A percentile compares a stretch with the other conserved stretches of the same genome.
Conservation (phyloP, 768 basidiomycete genomes). For the Rhizopogon roseolus region DNA sequence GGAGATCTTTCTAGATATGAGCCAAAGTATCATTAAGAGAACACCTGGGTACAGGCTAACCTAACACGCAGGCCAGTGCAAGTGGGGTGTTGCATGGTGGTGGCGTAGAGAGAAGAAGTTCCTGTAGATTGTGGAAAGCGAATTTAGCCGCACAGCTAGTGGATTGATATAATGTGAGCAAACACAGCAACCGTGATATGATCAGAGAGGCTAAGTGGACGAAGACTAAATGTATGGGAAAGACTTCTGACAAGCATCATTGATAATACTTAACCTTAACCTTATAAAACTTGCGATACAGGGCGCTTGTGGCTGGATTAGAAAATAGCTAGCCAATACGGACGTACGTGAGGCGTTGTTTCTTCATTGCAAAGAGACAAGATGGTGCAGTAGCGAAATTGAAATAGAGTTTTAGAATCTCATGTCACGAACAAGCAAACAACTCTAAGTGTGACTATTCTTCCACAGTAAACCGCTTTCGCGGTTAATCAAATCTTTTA, state of each 20-base stretch:
- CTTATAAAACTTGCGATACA: constrained; percentile 21
- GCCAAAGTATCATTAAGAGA: not conserved
- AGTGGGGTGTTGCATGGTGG: constrained; percentile 64
- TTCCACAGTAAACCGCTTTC: not conserved
- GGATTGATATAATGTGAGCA: not conserved
- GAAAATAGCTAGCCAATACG: constrained; percentile 13
- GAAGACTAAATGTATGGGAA: constrained; percentile 1
- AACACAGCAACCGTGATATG: not conserved
- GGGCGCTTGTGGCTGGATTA: constrained; percentile 15
- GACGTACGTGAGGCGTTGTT: constrained; percentile 13
- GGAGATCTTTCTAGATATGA: constrained; percentile 35
- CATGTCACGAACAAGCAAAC: not conserved
- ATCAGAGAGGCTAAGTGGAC: not conserved
- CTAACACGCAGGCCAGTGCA: constrained; percentile 56
- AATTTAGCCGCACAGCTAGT: not conserved
- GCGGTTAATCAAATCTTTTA: not conserved
- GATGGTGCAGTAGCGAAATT: constrained; percentile 4
- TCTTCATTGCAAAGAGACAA: constrained; percentile 15
- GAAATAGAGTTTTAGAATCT: constrained; percentile 27
- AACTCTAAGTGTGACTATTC: too few relatives aligned
- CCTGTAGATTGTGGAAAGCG: not conserved
- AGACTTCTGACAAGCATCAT: constrained; percentile 14
- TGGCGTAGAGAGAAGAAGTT: not conserved
- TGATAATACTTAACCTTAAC: constrained; percentile 24
- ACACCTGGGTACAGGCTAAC: constrained; percentile 10